Evolutionary conservation across 2,329 filamentous ascomycete species (phyloP), one percentile per base, ranked within the genome.

Genomic region (Botrytis deweyae): DNA sequence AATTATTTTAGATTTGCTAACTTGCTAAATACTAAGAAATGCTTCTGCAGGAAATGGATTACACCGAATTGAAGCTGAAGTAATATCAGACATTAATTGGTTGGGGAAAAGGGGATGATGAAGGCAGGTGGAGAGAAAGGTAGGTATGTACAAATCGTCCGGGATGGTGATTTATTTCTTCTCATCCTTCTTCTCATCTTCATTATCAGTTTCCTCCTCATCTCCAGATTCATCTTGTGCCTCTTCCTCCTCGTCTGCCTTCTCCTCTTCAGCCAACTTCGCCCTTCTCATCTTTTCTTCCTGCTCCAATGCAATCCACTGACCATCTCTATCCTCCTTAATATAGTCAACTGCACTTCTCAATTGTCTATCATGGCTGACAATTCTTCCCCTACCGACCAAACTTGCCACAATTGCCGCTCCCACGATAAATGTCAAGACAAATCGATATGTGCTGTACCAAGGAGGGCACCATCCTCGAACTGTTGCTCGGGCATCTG

Each of bases 371-470:
- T 79, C 78, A 22, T 73, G 58, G 6, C 66, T 72, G 33, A 78
- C 72, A 61, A 81, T 81, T 84, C 95, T 92, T 79, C 94, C 92
- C 75, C 95, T 90, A 59, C 93, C 94, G 76, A 98, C 88, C 77
- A 98, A 85, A 76, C 89, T 95, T 78, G 93, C 84, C 61, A 96
- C 90, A 78, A 98, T 95, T 76, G 92, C 91, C 62, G 89, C 86
- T 58, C 95, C 95, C 42, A 97, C 95, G 75, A 98, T 88, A 82
- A 95, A 95, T 3, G 95, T 98, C 78, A 98, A 87, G 14, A 97
- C 91, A 83, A 97, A 98, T 49, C 95, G 93, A 85, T 98, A 98
- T 68, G 91, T 92, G 74, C 87, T 88, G 82, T 97, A 98, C 95
- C 95, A 98, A 55, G 86, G 81, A 38, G 95, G 95, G 4, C 92